Evolutionary conservation across 176 grass and related monocot genomes (phyloP).

Genomic region (Lolium perenne): DNA sequence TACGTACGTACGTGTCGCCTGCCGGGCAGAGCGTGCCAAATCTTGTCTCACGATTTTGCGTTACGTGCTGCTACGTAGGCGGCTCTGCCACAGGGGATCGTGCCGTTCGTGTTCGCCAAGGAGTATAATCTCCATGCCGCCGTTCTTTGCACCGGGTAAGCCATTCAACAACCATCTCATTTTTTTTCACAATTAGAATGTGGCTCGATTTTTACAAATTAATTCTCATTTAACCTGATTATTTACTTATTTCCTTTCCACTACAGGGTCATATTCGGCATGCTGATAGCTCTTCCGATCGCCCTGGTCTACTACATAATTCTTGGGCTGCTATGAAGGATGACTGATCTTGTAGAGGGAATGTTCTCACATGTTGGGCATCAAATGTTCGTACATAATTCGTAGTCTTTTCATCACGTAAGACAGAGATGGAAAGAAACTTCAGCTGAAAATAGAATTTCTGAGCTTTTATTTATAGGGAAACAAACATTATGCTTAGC

Average conservation of each 20-base stretch:
- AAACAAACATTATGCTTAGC: too few relatives aligned
- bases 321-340: constrained; percentile 62
- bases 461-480: too few relatives aligned
- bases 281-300: constrained; percentile 86
- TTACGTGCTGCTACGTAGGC: constrained; percentile 50
- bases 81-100: constrained; percentile 85
- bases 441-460: too few relatives aligned
- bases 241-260: not conserved
- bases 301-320: constrained; percentile 81
- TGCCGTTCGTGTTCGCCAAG: constrained; percentile 94
- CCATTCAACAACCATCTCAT: not conserved
- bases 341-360: not conserved
- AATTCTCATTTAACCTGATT: not conserved
- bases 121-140: constrained; percentile 84
- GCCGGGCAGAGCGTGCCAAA: not conserved
- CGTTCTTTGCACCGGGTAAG: constrained; percentile 78
- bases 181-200: not conserved
- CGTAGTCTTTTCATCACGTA: not conserved
- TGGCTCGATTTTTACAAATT: not conserved
- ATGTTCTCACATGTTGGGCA: not conserved
- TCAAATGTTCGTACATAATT: not conserved
- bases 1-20: not conserved
- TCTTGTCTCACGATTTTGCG: not conserved
- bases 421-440: too few relatives aligned
- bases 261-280: constrained; percentile 90